Conservation (phyloP, 2,329 filamentous ascomycete genomes). For the Drechslerella coelobrocha region DNA sequence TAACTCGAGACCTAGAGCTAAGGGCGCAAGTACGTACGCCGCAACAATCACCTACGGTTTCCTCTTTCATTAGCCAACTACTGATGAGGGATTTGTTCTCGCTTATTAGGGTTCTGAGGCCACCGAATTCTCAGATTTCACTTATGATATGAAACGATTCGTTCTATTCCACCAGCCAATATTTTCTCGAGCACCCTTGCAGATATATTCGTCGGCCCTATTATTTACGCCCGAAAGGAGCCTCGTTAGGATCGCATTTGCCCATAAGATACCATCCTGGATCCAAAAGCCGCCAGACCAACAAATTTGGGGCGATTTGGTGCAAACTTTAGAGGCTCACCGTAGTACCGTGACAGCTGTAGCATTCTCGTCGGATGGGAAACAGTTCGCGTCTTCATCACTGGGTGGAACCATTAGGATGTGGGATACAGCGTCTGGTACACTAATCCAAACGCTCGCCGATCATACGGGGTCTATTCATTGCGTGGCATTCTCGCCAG, state of each 20-base stretch:
- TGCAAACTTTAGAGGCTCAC: conserved; percentile 64
- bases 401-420: background rate
- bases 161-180: conserved; percentile 48
- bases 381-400: background rate
- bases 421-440: background rate
- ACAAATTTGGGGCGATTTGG: conserved; percentile 21
- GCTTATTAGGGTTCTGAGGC: too few relatives aligned
- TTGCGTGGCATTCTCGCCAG: conserved; percentile 10
- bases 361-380: conserved; percentile 2
- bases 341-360: background rate
- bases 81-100: background rate
- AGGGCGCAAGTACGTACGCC: background rate
- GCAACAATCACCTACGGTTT: background rate
- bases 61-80: too few relatives aligned
- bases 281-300: conserved; percentile 30
- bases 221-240: conserved; percentile 51
- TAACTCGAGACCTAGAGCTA: conserved; percentile 1
- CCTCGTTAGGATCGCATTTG: conserved; percentile 40
- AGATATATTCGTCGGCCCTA: conserved; percentile 50
- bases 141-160: conserved; percentile 51
- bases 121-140: conserved; percentile 43
- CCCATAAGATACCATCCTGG: conserved; percentile 40
- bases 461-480: background rate
- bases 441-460: conserved; percentile 67
- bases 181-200: conserved; percentile 51